phyloP scores from a whole-genome alignment of 257 asterid genomes.

The Cinchona pubescens region DNA sequence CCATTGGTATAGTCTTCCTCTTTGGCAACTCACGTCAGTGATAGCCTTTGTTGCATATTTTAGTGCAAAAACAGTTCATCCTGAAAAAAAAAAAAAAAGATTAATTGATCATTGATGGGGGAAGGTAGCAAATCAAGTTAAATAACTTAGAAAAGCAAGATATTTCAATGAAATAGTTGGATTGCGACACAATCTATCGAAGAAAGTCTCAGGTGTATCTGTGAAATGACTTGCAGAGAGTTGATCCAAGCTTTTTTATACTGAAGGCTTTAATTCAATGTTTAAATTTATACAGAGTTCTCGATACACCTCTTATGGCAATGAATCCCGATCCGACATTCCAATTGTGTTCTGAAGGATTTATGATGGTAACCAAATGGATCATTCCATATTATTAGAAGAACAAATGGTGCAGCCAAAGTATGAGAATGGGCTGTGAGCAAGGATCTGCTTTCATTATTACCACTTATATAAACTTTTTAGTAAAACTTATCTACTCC shows the following conservation, averaged over 20 bases:
- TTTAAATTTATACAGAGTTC: too few relatives aligned
- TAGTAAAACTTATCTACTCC: background rate
- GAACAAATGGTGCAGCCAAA: too few relatives aligned
- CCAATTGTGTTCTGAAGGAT: background rate
- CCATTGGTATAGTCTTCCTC: background rate
- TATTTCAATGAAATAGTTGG: background rate
- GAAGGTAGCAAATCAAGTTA: background rate
- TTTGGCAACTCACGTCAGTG: background rate
- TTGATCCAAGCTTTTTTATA: background rate
- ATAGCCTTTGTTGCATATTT: background rate
- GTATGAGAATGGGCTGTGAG: too few relatives aligned
- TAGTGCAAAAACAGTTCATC: background rate
- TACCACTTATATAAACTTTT: background rate
- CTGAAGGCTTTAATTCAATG: too few relatives aligned
- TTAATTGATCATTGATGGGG: background rate
- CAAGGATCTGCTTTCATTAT: background rate
- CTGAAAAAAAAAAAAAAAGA: background rate
- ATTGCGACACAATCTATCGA: background rate
- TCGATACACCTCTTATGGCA: too few relatives aligned
- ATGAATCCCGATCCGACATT: background rate
- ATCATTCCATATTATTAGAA: too few relatives aligned
- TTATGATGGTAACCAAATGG: too few relatives aligned
- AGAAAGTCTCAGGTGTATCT: background rate
- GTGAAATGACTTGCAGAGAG: background rate
- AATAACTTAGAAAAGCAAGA: background rate